Base-by-base conservation (phyloP, 1,284 basidiomycete genomes). In the Sporisorium exsertum region DNA sequence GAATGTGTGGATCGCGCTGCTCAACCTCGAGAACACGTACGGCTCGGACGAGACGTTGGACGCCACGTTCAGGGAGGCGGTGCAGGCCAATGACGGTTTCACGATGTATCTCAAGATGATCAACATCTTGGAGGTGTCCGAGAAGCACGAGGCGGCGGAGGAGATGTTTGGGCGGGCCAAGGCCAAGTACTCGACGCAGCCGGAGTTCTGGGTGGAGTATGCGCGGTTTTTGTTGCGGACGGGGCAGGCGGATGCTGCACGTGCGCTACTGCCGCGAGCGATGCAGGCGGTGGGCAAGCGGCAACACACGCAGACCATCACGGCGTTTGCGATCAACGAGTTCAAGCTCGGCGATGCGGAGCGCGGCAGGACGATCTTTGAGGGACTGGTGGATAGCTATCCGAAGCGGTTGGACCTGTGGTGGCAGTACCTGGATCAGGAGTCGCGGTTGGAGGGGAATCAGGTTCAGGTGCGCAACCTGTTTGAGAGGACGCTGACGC, bases 341-440 rank as follows among this genome's bases (percentile, higher is more conserved):
- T 99, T 97, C 87, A 95, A 93, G 86, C 87, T 93, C 33, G 97
- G 95, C 15, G 95, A 98, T 75, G 88, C 93, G 2, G 97, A 99
- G 86, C 91, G 96, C 53, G 97, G 95, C 22, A 92, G 93, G 83
- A 98, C 96, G 0, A 89, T 99, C 60, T 99, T 97, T 72, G 97
- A 99, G 85, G 97, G 96, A 40, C 93, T 99, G 62, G 89, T 99
- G 32, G 94, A 96, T 84, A 93, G 92, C 16, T 94, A 97, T 87
- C 92, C 95, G 3, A 97, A 95, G 86, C 91, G 94, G 53, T 91
- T 95, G 88, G 96, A 99, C 85, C 87, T 98, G 45, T 99, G 97
- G 95, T 93, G 92, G 64, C 89, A 98, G 62, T 99, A 99, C 86
- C 91, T 98, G 84, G 97, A 99, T 85, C 95, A 97, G 91, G 93